phyloP scores from a whole-genome alignment of 352 stramenopile species.

The Phytophthora constricta region DNA sequence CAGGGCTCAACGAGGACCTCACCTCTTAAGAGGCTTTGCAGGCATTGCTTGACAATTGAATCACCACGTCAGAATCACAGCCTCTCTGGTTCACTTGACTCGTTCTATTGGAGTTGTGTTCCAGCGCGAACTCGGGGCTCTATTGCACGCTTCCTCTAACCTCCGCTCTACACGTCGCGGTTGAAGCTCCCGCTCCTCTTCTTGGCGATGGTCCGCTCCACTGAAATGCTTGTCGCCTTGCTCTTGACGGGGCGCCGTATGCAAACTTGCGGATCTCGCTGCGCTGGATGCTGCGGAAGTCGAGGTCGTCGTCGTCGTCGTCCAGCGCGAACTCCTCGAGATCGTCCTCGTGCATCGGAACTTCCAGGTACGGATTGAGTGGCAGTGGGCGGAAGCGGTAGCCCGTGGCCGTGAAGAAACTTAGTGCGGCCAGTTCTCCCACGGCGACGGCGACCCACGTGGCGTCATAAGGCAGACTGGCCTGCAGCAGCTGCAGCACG shows the following conservation, averaged over 20 bases:
- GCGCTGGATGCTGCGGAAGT: slow-evolving; percentile 45
- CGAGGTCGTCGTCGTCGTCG: slow-evolving; percentile 54
- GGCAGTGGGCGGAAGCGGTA: slow-evolving; percentile 91
- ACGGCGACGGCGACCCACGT: slow-evolving; percentile 74
- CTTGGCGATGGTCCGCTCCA: slow-evolving; percentile 17
- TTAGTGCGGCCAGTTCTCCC: slow-evolving; percentile 81
- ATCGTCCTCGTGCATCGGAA: slow-evolving; percentile 75
- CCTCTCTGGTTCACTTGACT: too few species aligned
- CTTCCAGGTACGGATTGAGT: slow-evolving; percentile 93
- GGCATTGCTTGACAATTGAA: too few species aligned
- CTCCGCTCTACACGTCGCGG: slow-evolving; percentile 34
- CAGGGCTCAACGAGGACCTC: too few species aligned
- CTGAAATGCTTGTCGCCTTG: slow-evolving; percentile 12
- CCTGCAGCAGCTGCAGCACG: slow-evolving; percentile 93
- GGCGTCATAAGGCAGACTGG: slow-evolving; percentile 92
- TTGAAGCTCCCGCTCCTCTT: slow-evolving; percentile 39
- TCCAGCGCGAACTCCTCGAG: slow-evolving; percentile 81
- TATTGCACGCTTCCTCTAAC: slow-evolving; percentile 18
- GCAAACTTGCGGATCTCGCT: slow-evolving; percentile 45
- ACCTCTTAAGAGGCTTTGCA: too few species aligned
- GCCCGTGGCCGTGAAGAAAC: slow-evolving; percentile 94
- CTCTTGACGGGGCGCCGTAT: slow-evolving; percentile 30
- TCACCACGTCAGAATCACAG: too few species aligned
- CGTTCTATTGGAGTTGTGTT: slow-evolving; percentile 26
- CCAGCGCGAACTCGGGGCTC: neutral